phyloP scores from a whole-genome alignment of 768 basidiomycete genomes.

The Mycena amicta region DNA sequence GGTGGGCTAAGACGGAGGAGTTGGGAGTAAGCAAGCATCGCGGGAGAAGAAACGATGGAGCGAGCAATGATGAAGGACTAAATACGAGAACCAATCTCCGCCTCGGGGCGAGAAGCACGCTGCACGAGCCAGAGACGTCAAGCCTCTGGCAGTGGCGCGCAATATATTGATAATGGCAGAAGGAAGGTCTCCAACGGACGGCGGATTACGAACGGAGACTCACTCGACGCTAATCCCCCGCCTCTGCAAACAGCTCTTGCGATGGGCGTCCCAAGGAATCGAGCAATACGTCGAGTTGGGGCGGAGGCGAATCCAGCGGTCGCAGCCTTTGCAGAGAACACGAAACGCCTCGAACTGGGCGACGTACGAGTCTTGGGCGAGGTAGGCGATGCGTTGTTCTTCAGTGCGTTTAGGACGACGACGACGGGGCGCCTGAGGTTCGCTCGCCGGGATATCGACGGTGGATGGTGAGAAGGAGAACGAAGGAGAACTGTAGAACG shows the following conservation, averaged over 20 bases:
- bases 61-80: not conserved
- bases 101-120: not conserved
- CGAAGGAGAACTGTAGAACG: not conserved
- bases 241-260: conserved; percentile 65
- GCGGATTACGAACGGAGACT: not conserved
- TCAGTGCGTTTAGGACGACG: conserved; percentile 37
- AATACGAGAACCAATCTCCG: too few relatives aligned
- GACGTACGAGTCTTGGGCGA: conserved; percentile 18
- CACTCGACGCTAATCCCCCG: not conserved
- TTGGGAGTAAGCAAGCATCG: not conserved
- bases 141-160: too few relatives aligned
- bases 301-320: conserved; percentile 81
- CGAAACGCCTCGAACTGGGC: conserved; percentile 15
- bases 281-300: conserved; percentile 85
- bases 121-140: not conserved
- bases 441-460: too few relatives aligned
- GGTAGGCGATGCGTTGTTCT: conserved; percentile 56
- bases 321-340: conserved; percentile 61
- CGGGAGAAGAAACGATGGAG: not conserved
- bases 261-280: conserved; percentile 86
- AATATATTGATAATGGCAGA: not conserved
- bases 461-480: too few relatives aligned
- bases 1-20: not conserved
- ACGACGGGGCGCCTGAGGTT: not conserved
- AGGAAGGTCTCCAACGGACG: not conserved